A percentile compares a stretch with the other conserved stretches of the same genome.
These are phyloP conservation scores for Austroboletus festivus DNA, from an alignment of 768 basidiomycete genomes.

Conservation along the genomic window DNA sequence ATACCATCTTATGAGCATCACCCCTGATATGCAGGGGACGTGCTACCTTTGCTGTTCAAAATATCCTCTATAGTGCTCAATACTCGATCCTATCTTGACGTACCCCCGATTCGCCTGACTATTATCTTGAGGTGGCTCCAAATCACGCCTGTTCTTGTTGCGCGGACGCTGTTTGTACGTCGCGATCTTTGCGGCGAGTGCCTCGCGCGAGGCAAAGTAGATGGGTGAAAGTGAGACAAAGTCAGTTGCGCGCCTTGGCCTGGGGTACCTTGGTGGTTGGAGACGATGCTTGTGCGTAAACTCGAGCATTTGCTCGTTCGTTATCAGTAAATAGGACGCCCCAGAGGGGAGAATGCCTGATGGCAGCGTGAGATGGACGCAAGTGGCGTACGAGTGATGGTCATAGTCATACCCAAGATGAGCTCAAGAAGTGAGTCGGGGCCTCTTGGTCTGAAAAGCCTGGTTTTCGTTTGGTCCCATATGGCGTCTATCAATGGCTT, in stretches of 20 bases:
- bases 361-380: neutral
- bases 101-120: slow-evolving; percentile 44
- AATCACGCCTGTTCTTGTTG: slow-evolving; percentile 29
- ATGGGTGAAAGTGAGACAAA: slow-evolving; percentile 51
- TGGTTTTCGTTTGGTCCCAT: slow-evolving; percentile 24
- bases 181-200: slow-evolving; percentile 38
- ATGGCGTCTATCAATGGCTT: slow-evolving; percentile 33
- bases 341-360: slow-evolving; percentile 44
- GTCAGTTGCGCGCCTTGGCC: slow-evolving; percentile 15
- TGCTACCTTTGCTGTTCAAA: slow-evolving; percentile 49
- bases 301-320: slow-evolving; percentile 28
- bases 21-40: too few relatives aligned
- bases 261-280: slow-evolving; percentile 9
- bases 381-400: neutral
- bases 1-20: neutral
- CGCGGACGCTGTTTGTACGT: slow-evolving; percentile 37
- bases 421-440: slow-evolving; percentile 37
- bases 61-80: slow-evolving; percentile 31
- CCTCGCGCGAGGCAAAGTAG: slow-evolving; percentile 31
- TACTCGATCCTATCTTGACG: slow-evolving; percentile 16
- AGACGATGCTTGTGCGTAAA: slow-evolving; percentile 21
- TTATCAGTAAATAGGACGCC: slow-evolving; percentile 45
- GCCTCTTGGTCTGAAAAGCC: slow-evolving; percentile 28
- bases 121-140: slow-evolving; percentile 28
- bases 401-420: slow-evolving; percentile 37